Conservation (phyloP, 768 basidiomycete genomes). For the Tricholoma bakamatsutake region DNA sequence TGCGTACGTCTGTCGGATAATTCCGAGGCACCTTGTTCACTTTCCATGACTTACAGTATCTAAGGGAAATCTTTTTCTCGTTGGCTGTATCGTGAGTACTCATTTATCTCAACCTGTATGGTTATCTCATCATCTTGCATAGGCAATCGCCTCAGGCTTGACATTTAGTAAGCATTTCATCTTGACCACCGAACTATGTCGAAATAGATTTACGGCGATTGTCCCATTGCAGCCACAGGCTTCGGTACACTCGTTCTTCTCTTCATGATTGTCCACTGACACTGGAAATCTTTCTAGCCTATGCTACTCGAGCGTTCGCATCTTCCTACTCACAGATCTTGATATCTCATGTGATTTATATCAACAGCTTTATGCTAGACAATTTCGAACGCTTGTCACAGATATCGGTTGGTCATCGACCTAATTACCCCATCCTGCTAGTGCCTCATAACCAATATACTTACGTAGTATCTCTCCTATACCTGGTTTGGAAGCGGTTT, state of each 20-base stretch:
- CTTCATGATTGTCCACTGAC: background rate
- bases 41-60: slow-evolving; percentile 11
- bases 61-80: slow-evolving; percentile 11
- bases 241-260: slow-evolving; percentile 7
- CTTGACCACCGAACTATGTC: background rate
- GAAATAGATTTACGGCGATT: background rate
- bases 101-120: background rate
- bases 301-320: slow-evolving; percentile 23
- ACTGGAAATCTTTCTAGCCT: slow-evolving; percentile 13
- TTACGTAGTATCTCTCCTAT: slow-evolving; percentile 25
- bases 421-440: background rate
- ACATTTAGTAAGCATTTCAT: slow-evolving; percentile 12
- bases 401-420: slow-evolving; percentile 19
- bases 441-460: background rate
- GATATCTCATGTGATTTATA: background rate
- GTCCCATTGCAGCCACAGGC: slow-evolving; percentile 6
- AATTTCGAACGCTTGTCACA: slow-evolving; percentile 20
- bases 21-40: background rate
- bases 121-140: background rate
- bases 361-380: slow-evolving; percentile 15
- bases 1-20: slow-evolving; percentile 11
- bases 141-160: slow-evolving; percentile 11
- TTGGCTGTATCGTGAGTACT: slow-evolving; percentile 14
- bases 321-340: background rate
- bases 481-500: slow-evolving; percentile 28